Evolutionary conservation across 1,284 basidiomycete species (phyloP), one percentile per base, ranked within the genome.

Genomic region (Caloboletus firmus): DNA sequence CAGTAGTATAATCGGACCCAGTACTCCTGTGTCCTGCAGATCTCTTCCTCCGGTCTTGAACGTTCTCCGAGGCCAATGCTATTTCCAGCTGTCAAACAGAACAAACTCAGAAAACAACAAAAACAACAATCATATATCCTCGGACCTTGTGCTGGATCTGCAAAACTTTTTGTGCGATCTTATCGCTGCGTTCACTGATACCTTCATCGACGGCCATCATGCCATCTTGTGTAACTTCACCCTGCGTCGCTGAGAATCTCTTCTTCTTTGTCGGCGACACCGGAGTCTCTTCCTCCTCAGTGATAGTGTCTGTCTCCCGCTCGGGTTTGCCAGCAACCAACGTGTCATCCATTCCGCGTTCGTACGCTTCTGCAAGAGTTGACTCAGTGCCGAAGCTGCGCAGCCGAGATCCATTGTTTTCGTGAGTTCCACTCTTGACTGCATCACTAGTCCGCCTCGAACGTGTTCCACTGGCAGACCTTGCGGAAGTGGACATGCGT

Each of bases 161-260:
- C 48, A 87, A 65, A 35, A 92, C 87, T 69, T 91, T 92, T 70
- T 88, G 83, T 32, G 90, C 87, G 58, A 93, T 92, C 62, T 81
- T 85, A 61, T 92, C 90, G 62, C 87, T 92, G 68, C 86, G 85
- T 66, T 85, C 79, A 60, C 82, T 88, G 69, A 92, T 93, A 22
- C 88, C 87, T 67, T 89, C 87, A 61, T 92, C 89, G 15, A 92
- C 87, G 24, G 89, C 89, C 52, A 75, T 79, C 86, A 92, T 89
- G 24, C 84, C 85, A 65, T 91, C 89, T 60, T 88, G 85, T 45
- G 79, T 77, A 24, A 73, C 59, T 56, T 87, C 85, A 31, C 75
- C 72, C 36, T 81, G 79, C 7, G 80, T 78, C 8, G 82, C 84
- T 4, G 88, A 90, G 72, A 91, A 91, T 17, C 89, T 78, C 67